These are phyloP conservation scores for Trichosporon asahii DNA, from an alignment of 1,284 basidiomycete species.

Conservation along the genomic window DNA sequence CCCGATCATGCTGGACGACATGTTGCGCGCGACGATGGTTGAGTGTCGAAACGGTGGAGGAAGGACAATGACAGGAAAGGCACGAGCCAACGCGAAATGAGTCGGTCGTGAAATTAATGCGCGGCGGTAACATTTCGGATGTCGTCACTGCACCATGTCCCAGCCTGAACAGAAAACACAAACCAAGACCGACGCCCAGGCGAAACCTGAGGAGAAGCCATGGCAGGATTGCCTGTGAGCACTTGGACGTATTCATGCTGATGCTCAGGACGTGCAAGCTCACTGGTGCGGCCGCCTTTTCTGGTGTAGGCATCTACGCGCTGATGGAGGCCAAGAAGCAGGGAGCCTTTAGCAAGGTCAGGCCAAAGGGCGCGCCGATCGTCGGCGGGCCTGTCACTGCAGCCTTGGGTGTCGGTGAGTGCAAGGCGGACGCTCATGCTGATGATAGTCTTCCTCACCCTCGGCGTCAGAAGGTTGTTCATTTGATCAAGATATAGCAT, in stretches of 20 bases:
- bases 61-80: neutral
- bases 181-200: neutral
- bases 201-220: neutral
- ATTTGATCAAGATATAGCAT: constrained; percentile 8
- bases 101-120: constrained; percentile 2
- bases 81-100: neutral
- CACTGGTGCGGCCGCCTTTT: constrained; percentile 41
- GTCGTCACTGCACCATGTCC: neutral
- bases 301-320: constrained; percentile 46
- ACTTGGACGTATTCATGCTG: neutral
- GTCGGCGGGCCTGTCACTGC: constrained; percentile 36
- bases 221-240: constrained; percentile 1
- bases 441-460: neutral
- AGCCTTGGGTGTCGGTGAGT: constrained; percentile 44
- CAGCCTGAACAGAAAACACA: neutral
- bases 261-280: constrained; percentile 42
- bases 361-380: constrained; percentile 37
- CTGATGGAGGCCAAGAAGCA: constrained; percentile 38
- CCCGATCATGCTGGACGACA: constrained; percentile 7
- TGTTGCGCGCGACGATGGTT: neutral
- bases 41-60: neutral
- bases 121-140: neutral
- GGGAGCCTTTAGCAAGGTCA: constrained; percentile 39
- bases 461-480: neutral
- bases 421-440: neutral